phyloP scores from a whole-genome alignment of 2,329 filamentous ascomycete genomes.

The Geosmithia putterillii region DNA sequence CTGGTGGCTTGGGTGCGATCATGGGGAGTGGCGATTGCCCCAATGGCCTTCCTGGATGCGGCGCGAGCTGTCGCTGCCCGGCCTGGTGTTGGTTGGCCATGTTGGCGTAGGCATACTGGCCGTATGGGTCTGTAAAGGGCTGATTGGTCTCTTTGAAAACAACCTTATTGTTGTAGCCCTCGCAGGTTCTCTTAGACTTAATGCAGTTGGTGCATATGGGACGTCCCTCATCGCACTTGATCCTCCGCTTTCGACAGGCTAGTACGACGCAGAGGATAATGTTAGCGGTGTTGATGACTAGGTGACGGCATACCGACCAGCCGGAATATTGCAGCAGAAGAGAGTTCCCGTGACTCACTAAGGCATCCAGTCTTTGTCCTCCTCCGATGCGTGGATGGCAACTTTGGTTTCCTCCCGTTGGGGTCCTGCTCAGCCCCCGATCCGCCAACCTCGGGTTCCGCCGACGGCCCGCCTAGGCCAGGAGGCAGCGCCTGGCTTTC shows the following conservation, averaged over 20 bases:
- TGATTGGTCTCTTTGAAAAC: slow-evolving; percentile 59
- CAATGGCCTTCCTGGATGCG: slow-evolving; percentile 23
- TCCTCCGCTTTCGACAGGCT: slow-evolving; percentile 88
- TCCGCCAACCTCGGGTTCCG: background rate
- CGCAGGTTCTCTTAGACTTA: slow-evolving; percentile 74
- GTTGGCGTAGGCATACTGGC: slow-evolving; percentile 24
- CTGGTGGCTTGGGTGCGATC: slow-evolving; percentile 40
- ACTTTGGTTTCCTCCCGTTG: slow-evolving; percentile 28
- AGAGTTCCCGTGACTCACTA: slow-evolving; percentile 44
- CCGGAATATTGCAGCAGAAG: slow-evolving; percentile 1
- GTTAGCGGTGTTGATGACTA: slow-evolving; percentile 7
- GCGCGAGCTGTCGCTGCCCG: slow-evolving; percentile 9
- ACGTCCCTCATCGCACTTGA: slow-evolving; percentile 90
- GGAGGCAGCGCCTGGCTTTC: background rate
- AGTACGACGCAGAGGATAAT: slow-evolving; percentile 7
- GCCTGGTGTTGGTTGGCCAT: slow-evolving; percentile 16
- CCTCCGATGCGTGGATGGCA: slow-evolving; percentile 32
- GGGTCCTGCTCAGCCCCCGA: background rate
- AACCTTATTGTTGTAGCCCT: slow-evolving; percentile 72
- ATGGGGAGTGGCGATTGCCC: slow-evolving; percentile 22
- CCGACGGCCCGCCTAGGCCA: background rate
- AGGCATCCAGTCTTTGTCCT: slow-evolving; percentile 88
- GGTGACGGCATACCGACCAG: background rate
- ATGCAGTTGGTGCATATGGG: slow-evolving; percentile 75
- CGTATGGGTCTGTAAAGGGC: slow-evolving; percentile 33